Evolutionary conservation across 345 rosid genomes (phyloP).

Genomic region (Corchorus olitorius): DNA sequence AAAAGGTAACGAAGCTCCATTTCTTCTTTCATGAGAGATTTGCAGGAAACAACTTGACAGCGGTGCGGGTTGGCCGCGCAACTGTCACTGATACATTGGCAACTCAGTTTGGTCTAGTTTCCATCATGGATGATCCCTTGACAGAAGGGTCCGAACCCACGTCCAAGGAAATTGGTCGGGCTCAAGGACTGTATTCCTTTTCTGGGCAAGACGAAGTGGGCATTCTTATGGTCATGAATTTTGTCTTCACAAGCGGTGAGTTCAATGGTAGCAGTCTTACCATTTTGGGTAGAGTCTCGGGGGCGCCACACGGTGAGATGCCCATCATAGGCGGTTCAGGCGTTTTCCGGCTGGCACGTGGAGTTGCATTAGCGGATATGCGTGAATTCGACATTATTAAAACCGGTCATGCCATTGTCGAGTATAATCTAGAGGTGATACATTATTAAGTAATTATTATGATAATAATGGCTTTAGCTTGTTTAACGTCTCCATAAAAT

Average conservation of each 20-base stretch:
- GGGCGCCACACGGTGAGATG: conserved; percentile 51
- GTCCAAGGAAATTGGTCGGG: conserved; percentile 60
- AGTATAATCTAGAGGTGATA: conserved; percentile 52
- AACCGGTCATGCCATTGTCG: conserved; percentile 54
- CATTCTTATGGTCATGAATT: conserved; percentile 48
- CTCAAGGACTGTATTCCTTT: conserved; percentile 62
- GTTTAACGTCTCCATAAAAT: not conserved
- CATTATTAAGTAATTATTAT: conserved; percentile 31
- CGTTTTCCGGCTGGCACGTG: conserved; percentile 59
- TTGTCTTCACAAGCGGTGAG: conserved; percentile 48
- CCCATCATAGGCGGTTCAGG: conserved; percentile 25
- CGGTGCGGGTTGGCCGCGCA: conserved; percentile 49
- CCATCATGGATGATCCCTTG: conserved; percentile 21
- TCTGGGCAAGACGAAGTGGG: conserved; percentile 38
- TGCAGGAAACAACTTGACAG: conserved; percentile 48
- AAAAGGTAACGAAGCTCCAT: conserved; percentile 50
- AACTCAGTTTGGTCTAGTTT: conserved; percentile 41
- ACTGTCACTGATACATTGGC: conserved; percentile 39
- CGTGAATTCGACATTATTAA: conserved; percentile 31
- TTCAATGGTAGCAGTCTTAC: conserved; percentile 67
- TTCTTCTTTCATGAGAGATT: conserved; percentile 67
- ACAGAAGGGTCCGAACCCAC: conserved; percentile 51
- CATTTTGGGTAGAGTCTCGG: conserved; percentile 47
- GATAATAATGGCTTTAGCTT: not conserved
- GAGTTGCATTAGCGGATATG: conserved; percentile 51